phyloP scores from a whole-genome alignment of 2,329 filamentous ascomycete genomes.

The Thelonectria olida region DNA sequence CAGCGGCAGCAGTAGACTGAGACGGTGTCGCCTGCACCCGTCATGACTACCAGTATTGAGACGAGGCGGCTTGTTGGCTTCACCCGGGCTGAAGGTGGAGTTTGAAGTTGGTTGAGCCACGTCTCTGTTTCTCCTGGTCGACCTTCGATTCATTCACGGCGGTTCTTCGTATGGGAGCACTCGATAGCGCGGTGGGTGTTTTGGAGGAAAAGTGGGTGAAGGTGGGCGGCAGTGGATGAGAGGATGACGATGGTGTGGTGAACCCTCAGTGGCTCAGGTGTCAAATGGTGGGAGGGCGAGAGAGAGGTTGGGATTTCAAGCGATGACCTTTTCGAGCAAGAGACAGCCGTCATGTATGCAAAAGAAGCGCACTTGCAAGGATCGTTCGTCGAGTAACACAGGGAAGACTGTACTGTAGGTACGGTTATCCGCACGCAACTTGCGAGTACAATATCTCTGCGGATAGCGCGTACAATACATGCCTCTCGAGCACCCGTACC shows the following conservation, averaged over 20 bases:
- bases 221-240: background rate
- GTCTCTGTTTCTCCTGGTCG: background rate
- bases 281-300: background rate
- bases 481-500: too few relatives aligned
- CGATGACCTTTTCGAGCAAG: background rate
- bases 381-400: background rate
- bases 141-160: background rate
- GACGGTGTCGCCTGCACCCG: conserved; percentile 11
- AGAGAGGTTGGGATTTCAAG: conserved; percentile 4
- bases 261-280: conserved; percentile 7
- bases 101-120: background rate
- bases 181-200: conserved; percentile 8
- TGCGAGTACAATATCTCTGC: background rate
- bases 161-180: background rate
- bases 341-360: background rate
- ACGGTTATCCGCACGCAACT: background rate
- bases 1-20: background rate
- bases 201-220: conserved; percentile 10
- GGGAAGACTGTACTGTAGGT: background rate
- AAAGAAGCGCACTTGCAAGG: too few relatives aligned
- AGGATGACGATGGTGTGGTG: conserved; percentile 13
- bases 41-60: background rate
- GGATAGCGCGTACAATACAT: background rate
- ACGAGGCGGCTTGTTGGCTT: background rate
- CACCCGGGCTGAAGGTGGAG: background rate